These are phyloP conservation scores for Tuber borchii DNA, from an alignment of 495 filamentous ascomycete species.

Conservation along the genomic window DNA sequence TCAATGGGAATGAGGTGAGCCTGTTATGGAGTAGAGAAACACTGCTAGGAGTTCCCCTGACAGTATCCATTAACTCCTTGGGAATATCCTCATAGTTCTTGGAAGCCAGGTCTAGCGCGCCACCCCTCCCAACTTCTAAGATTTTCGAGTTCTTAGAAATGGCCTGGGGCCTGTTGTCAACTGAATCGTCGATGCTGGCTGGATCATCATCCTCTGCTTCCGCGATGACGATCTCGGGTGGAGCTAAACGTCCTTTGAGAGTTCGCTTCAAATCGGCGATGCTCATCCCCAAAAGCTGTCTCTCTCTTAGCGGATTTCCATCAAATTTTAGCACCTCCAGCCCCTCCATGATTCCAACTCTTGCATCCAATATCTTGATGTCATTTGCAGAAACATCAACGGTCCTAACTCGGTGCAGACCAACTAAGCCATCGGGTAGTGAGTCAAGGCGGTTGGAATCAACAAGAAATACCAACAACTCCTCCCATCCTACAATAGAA, in stretches of 20 bases:
- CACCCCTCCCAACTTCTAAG: slow-evolving; percentile 47
- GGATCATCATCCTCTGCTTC: slow-evolving; percentile 70
- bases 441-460: slow-evolving; percentile 71
- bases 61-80: slow-evolving; percentile 46
- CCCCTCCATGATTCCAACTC: slow-evolving; percentile 71
- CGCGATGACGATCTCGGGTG: slow-evolving; percentile 63
- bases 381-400: slow-evolving; percentile 81
- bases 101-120: slow-evolving; percentile 65
- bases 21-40: slow-evolving; percentile 71
- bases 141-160: slow-evolving; percentile 12
- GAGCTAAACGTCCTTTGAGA: slow-evolving; percentile 62
- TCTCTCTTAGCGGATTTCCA: slow-evolving; percentile 81
- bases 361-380: slow-evolving; percentile 64
- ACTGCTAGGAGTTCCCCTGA: slow-evolving; percentile 47
- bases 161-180: slow-evolving; percentile 51
- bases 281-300: slow-evolving; percentile 70
- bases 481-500: slow-evolving; percentile 62
- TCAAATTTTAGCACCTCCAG: slow-evolving; percentile 65
- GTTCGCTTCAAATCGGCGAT: slow-evolving; percentile 76
- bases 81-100: slow-evolving; percentile 53
- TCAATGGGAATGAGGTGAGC: slow-evolving; percentile 61
- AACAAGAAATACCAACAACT: slow-evolving; percentile 63
- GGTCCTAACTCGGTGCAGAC: slow-evolving; percentile 59
- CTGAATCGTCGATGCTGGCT: slow-evolving; percentile 69
- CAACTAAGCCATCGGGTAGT: slow-evolving; percentile 67